Evolutionary conservation across 805 yeast species (phyloP), one percentile per base, ranked within the genome.

Genomic region (Starmerella powellii): DNA sequence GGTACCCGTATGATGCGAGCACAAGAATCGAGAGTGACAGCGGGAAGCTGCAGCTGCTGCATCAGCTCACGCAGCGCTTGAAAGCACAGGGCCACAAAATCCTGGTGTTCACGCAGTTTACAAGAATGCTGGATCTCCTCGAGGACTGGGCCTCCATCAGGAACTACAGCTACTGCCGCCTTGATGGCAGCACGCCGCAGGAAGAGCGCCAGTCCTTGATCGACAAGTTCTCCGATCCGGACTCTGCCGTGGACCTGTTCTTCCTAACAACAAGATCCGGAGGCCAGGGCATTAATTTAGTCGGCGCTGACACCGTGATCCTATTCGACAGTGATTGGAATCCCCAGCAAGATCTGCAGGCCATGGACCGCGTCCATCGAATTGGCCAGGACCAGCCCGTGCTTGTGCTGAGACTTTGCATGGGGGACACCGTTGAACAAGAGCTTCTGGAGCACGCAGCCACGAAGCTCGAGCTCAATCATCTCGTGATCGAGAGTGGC

Each of bases 301-400:
- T 79, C 0, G 76, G 80, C 0, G 95, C 97, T 0, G 96, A 91
- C 50, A 78, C 94, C 1, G 97, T 91, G 1, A 73, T 88, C 3
- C 54, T 88, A 10, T 86, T 84, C 56, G 98, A 88, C 56, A 80
- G 85, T 43, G 98, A 88, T 57, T 88, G 96, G 95, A 88, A 88
- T 55, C 98, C 97, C 0, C 96, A 88, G 56, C 93, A 85, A 48
- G 97, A 88, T 61, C 64, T 86, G 38, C 98, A 88, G 59, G 97
- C 97, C 0, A 88, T 88, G 76, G 97, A 87, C 54, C 69, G 98
- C 41, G 93, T 82, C 11, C 97, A 88, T 58, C 68, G 98, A 56
- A 84, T 91, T 41, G 97, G 97, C 0, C 98, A 88, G 59, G 69
- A 65, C 1, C 75, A 72, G 41, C 95, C 95, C 1, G 94, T 87